A percentile compares a stretch with the other conserved stretches of the same genome.
Conservation (phyloP, 2,329 filamentous ascomycete species). For the Chaetomiaceae sp. region DNA sequence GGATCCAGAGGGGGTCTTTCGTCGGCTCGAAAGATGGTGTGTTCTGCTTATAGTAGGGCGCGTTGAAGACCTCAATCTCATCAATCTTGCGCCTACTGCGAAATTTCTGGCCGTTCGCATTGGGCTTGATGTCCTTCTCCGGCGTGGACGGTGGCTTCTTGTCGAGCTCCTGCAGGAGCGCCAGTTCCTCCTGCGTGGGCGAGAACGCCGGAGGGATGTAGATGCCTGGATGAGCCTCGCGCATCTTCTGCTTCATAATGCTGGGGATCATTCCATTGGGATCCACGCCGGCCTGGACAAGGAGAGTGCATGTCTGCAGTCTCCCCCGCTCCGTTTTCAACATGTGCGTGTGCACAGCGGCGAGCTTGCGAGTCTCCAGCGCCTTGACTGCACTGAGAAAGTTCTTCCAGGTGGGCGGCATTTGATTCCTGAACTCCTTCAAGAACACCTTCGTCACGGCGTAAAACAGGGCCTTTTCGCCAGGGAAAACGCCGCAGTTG, state of each 20-base stretch:
- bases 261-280: conserved; percentile 38
- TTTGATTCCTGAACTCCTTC: conserved; percentile 34
- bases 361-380: conserved; percentile 19
- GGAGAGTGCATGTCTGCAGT: conserved; percentile 39
- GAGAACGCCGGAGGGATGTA: conserved; percentile 37
- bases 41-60: conserved; percentile 41
- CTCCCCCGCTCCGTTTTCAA: conserved; percentile 32
- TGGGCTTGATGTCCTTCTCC: conserved; percentile 19
- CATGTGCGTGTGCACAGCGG: conserved; percentile 23
- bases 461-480: conserved; percentile 44
- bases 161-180: conserved; percentile 26
- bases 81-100: conserved; percentile 32
- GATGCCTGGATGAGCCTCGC: conserved; percentile 39
- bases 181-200: conserved; percentile 31
- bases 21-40: conserved; percentile 7
- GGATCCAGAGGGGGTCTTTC: conserved; percentile 17
- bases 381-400: conserved; percentile 34
- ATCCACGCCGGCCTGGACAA: conserved; percentile 38
- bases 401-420: conserved; percentile 36
- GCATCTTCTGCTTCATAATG: conserved; percentile 41
- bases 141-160: conserved; percentile 10
- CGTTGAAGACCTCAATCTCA: conserved; percentile 44
- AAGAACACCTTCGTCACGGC: conserved; percentile 42
- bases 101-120: conserved; percentile 24
- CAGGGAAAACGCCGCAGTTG: conserved; percentile 44